phyloP scores from a whole-genome alignment of 768 basidiomycete species.

The Boletus reticulatus region DNA sequence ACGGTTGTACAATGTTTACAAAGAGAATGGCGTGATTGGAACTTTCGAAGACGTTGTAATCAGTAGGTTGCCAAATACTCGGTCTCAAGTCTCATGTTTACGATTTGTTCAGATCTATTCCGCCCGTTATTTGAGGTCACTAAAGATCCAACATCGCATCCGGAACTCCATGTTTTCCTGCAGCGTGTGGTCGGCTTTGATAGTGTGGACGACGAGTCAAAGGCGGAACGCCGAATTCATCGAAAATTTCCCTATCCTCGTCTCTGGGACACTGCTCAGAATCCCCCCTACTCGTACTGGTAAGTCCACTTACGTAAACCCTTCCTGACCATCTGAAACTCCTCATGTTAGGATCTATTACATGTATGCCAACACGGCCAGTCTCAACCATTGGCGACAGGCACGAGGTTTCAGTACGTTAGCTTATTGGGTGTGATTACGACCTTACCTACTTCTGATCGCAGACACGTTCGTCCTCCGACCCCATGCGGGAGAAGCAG shows the following conservation, averaged over 20 bases:
- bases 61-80: slow-evolving; percentile 53
- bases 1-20: slow-evolving; percentile 93
- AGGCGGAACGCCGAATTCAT: slow-evolving; percentile 86
- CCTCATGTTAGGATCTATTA: slow-evolving; percentile 77
- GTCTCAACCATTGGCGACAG: slow-evolving; percentile 90
- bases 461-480: slow-evolving; percentile 95
- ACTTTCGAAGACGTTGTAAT: slow-evolving; percentile 90
- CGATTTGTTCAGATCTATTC: slow-evolving; percentile 70
- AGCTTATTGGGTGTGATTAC: slow-evolving; percentile 1
- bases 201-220: slow-evolving; percentile 98
- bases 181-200: slow-evolving; percentile 97
- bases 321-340: slow-evolving; percentile 2
- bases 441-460: not conserved
- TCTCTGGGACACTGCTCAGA: slow-evolving; percentile 85
- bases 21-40: slow-evolving; percentile 74
- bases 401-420: slow-evolving; percentile 86
- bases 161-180: slow-evolving; percentile 92
- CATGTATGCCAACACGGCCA: slow-evolving; percentile 95
- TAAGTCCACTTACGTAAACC: slow-evolving; percentile 31
- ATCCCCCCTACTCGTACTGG: slow-evolving; percentile 97
- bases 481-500: slow-evolving; percentile 97
- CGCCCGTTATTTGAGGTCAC: slow-evolving; percentile 95
- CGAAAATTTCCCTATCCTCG: slow-evolving; percentile 92
- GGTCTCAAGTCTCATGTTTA: not conserved
- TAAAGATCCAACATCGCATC: slow-evolving; percentile 82